phyloP scores from a whole-genome alignment of 2,329 filamentous ascomycete species.

The Aspergillus niger region DNA sequence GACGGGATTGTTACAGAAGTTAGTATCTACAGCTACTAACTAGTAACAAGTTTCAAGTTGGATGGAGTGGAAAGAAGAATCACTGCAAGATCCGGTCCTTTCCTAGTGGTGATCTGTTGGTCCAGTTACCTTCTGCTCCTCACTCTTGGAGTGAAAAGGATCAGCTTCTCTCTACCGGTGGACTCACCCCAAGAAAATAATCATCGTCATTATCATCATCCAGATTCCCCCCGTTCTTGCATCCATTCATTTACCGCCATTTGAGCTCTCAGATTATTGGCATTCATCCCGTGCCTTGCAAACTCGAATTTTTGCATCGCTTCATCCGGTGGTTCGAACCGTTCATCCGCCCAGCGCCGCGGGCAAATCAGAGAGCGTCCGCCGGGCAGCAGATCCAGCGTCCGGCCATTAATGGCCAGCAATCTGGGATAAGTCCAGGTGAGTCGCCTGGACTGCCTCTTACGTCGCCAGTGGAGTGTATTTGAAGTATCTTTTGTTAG shows the following conservation, averaged over 20 bases:
- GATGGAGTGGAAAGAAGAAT: too few species aligned
- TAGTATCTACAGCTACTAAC: background rate
- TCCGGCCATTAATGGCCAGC: slow-evolving; percentile 12
- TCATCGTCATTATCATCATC: background rate
- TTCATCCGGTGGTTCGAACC: slow-evolving; percentile 3
- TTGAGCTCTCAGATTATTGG: background rate
- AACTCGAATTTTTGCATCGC: background rate
- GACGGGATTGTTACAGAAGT: background rate
- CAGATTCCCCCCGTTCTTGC: background rate
- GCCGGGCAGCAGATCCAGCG: slow-evolving; percentile 19
- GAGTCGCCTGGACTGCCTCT: background rate
- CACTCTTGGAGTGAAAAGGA: too few species aligned
- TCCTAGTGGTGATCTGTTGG: too few species aligned
- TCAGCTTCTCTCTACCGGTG: too few species aligned
- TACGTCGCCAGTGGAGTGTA: slow-evolving; percentile 1
- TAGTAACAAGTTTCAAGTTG: too few species aligned
- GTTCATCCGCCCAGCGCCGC: slow-evolving; percentile 3
- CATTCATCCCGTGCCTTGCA: background rate
- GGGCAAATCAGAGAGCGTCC: slow-evolving; percentile 25
- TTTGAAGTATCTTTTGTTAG: too few species aligned
- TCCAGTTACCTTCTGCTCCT: too few species aligned
- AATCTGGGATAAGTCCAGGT: too few species aligned
- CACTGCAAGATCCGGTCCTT: too few species aligned
- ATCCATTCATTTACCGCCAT: background rate
- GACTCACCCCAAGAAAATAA: too few species aligned